Conservation (phyloP, 108 stramenopile species). For the Pseudonitzschia pungens region DNA sequence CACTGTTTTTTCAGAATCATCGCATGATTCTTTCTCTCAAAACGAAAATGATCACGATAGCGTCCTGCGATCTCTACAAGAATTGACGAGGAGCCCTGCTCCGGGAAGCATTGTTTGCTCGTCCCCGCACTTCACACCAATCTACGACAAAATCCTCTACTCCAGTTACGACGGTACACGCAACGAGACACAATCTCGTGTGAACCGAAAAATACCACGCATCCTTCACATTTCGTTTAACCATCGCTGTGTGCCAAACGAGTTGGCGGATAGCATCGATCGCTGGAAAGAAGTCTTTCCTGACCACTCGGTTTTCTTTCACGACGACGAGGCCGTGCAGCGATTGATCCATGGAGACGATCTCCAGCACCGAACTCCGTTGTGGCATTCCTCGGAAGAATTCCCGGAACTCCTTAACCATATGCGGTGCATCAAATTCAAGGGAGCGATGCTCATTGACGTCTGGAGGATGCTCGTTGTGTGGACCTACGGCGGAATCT, state of each 20-base stretch:
- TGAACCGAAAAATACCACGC: conserved; percentile 7
- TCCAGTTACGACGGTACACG: not conserved
- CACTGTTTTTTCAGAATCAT: too few relatives aligned
- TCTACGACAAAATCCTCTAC: conserved; percentile 14
- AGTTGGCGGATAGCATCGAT: conserved; percentile 16
- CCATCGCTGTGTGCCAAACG: conserved; percentile 25
- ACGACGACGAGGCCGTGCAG: conserved; percentile 51
- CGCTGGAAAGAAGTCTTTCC: conserved; percentile 39
- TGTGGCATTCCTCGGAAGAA: not conserved
- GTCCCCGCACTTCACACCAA: conserved; percentile 14
- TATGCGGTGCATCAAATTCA: conserved; percentile 36
- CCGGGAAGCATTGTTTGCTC: conserved; percentile 9
- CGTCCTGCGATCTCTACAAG: conserved; percentile 1
- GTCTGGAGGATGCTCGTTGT: conserved; percentile 31
- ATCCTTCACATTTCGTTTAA: conserved; percentile 4
- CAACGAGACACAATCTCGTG: not conserved
- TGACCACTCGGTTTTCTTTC: conserved; percentile 43
- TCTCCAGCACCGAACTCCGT: conserved; percentile 12
- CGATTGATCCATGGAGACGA: conserved; percentile 27
- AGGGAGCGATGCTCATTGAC: conserved; percentile 34
- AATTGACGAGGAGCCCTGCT: conserved; percentile 10
- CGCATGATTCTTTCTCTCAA: too few relatives aligned
- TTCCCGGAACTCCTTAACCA: conserved; percentile 33
- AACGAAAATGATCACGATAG: not conserved
- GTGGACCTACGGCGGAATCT: conserved; percentile 29